These are phyloP conservation scores for Botrytis cinerea DNA, from an alignment of 2,329 filamentous ascomycete genomes.

Conservation along the genomic window DNA sequence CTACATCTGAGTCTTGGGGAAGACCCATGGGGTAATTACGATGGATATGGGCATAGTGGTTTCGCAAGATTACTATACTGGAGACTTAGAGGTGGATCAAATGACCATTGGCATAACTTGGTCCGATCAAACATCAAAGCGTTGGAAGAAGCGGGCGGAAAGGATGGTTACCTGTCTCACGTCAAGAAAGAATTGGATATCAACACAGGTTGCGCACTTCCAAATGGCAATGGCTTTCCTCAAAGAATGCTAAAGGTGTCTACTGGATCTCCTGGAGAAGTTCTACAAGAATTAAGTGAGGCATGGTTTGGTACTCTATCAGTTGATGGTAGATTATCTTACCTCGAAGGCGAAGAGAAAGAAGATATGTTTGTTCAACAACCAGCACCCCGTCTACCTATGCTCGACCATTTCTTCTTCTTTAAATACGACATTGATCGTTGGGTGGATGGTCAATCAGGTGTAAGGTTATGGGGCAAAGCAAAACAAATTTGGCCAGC, in stretches of 20 bases:
- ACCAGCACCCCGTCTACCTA: conserved; percentile 12
- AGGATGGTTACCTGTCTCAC: conserved; percentile 19
- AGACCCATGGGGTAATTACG: conserved; percentile 20
- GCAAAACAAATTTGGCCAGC: conserved; percentile 20
- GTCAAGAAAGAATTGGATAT: conserved; percentile 22
- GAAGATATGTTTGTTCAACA: conserved; percentile 23
- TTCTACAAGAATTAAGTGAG: conserved; percentile 20
- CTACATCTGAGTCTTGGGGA: conserved; percentile 23
- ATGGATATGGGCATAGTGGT: conserved; percentile 23
- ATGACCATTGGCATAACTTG: conserved; percentile 22
- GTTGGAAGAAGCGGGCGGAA: conserved; percentile 12
- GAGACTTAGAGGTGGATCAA: conserved; percentile 12
- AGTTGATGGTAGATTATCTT: conserved; percentile 8
- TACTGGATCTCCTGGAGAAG: conserved; percentile 12
- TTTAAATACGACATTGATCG: conserved; percentile 24
- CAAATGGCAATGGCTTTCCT: conserved; percentile 22
- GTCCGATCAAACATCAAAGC: conserved; percentile 19
- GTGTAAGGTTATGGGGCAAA: conserved; percentile 18
- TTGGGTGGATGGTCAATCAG: conserved; percentile 20
- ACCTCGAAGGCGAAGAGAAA: conserved; percentile 14
- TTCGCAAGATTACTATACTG: conserved; percentile 23
- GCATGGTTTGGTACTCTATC: conserved; percentile 18
- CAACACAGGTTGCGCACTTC: conserved; percentile 19
- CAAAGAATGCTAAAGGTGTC: conserved; percentile 20
- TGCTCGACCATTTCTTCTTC: conserved; percentile 21